Base-by-base conservation (phyloP, 306 rosid species). In the Inga laurina region DNA sequence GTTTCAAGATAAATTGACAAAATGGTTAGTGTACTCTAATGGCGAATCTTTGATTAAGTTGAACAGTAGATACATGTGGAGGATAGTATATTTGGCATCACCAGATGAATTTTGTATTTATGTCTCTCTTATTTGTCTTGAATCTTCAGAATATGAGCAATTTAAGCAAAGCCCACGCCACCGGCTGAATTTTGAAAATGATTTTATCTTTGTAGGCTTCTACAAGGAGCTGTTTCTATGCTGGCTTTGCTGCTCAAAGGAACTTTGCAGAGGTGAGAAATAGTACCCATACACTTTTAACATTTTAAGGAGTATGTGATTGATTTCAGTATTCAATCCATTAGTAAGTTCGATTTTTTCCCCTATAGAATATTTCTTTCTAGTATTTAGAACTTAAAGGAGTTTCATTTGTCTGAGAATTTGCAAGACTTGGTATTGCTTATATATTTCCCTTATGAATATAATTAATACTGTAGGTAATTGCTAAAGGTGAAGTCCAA, bases 401-500 rank as follows among this genome's bases (percentile, higher is more conserved):
- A 62, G 75, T 54, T 52, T 76, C 44, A 32, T 79, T 79, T 44
- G 43, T 82, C 32, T 56, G n/a, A 30, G 12, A 48, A 67, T 30
- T 37, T 30, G 49, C 80, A 15, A 16, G 5, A 1, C 9, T 46
- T 52, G 46, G 19, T 46, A 52, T 69, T 48, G 22, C 66, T 30
- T 68, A 4, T 79, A 41, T 75, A 52, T 68, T 39, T 54, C n/a
- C 30, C 64, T 54, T 78, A 51, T 84, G 72, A 82, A 81, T 70
- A n/a, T 81, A 62, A 61, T 44, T 75, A 27, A 34, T 73, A 80
- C 10, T 86, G 78, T 83, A 95, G 98, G 98, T 95, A 78, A 95
- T 95, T 90, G 99, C 99, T 46, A 95, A 95, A 84, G 99, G 99
- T 78, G 99, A 95, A 88, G 99, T 97, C 79, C 98, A 93, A 84